Conservation (phyloP, 768 basidiomycete species). For the Lactarius sp. region DNA sequence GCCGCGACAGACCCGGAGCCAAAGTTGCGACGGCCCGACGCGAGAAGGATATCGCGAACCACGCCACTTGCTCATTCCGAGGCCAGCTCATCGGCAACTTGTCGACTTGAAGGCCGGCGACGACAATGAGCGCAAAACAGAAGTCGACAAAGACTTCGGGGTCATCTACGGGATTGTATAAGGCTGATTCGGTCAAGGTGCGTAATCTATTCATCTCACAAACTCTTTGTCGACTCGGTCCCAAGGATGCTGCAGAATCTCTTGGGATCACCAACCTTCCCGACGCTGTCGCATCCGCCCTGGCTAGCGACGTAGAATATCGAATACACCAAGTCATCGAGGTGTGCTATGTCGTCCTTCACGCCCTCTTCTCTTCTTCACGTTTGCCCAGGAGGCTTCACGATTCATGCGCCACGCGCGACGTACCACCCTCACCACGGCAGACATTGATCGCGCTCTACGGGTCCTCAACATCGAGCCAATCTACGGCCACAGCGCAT, state of each 20-base stretch:
- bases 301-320: slow-evolving; percentile 97
- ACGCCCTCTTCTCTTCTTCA: slow-evolving; percentile 4
- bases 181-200: slow-evolving; percentile 26
- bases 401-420: slow-evolving; percentile 95
- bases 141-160: slow-evolving; percentile 19
- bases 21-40: no score
- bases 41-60: no score
- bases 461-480: slow-evolving; percentile 96
- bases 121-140: slow-evolving; percentile 18
- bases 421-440: slow-evolving; percentile 81
- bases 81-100: no score
- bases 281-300: slow-evolving; percentile 71
- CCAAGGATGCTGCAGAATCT: slow-evolving; percentile 87
- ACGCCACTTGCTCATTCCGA: no score
- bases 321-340: slow-evolving; percentile 92
- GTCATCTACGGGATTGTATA: slow-evolving; percentile 23
- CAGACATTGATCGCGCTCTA: slow-evolving; percentile 90
- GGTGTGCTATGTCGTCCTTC: slow-evolving; percentile 40
- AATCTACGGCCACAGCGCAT: slow-evolving; percentile 76
- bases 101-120: no score
- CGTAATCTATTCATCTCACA: not conserved
- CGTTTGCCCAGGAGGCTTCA: slow-evolving; percentile 70
- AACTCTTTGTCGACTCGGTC: not conserved
- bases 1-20: no score
- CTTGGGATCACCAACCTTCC: slow-evolving; percentile 70